Evolutionary conservation across 2,329 filamentous ascomycete genomes (phyloP).

Genomic region (Ceratocystis albifundus): DNA sequence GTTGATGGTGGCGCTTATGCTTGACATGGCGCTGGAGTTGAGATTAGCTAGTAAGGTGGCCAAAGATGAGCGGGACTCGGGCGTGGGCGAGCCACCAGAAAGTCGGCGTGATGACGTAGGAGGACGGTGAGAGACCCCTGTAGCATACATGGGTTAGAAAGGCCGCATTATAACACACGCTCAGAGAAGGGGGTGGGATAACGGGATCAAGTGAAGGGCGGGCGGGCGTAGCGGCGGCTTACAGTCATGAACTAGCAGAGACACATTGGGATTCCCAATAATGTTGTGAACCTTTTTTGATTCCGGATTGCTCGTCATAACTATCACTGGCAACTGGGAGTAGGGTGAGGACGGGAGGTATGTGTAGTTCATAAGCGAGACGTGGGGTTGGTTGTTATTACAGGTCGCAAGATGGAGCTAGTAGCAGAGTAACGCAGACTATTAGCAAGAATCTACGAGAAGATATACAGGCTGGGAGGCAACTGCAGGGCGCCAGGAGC

Average conservation of each 20-base stretch:
- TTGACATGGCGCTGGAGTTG: constrained; percentile 76
- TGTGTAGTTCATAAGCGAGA: constrained; percentile 98
- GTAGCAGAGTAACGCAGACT: constrained; percentile 21
- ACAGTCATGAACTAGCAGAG: constrained; percentile 91
- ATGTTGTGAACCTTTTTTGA: constrained; percentile 76
- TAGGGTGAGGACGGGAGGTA: constrained; percentile 73
- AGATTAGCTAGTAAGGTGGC: constrained; percentile 78
- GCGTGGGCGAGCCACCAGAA: constrained; percentile 51
- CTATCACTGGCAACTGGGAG: constrained; percentile 63
- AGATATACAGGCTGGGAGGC: constrained; percentile 7
- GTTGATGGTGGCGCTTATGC: constrained; percentile 87
- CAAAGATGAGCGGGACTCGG: constrained; percentile 58
- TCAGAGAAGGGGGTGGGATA: background rate
- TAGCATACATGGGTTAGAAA: constrained; percentile 17
- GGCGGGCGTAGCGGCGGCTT: constrained; percentile 24
- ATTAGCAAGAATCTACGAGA: background rate
- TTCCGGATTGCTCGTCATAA: constrained; percentile 80
- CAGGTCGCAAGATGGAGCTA: constrained; percentile 94
- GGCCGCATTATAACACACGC: background rate
- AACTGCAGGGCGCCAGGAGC: background rate
- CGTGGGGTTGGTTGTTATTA: constrained; percentile 69
- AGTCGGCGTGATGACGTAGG: constrained; percentile 54
- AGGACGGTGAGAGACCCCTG: constrained; percentile 80
- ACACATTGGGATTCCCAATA: constrained; percentile 72
- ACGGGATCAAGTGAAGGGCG: background rate